Conservation (phyloP, 2,329 filamentous ascomycete genomes). For the Fusarium irregulare region DNA sequence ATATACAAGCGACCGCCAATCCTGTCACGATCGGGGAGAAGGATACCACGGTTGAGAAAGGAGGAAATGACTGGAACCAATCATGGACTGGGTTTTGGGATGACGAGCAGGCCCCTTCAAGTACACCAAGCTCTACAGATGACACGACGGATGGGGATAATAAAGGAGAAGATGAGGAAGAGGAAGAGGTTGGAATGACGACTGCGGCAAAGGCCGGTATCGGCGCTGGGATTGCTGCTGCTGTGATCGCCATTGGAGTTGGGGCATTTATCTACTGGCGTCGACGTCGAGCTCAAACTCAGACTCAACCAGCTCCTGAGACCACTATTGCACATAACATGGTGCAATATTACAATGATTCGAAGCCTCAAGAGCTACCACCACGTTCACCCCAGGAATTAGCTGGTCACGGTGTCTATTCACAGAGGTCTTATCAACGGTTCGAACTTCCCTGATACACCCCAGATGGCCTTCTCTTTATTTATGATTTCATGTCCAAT, state of each 20-base stretch:
- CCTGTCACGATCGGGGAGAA: background rate
- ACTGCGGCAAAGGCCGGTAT: background rate
- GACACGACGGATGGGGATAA: background rate
- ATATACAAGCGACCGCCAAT: background rate
- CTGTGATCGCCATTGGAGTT: background rate
- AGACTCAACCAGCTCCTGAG: background rate
- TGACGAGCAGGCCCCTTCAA: background rate
- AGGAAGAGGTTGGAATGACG: background rate
- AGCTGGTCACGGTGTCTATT: background rate
- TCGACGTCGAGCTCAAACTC: background rate
- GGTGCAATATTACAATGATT: background rate
- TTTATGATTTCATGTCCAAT: no score
- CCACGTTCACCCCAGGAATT: background rate
- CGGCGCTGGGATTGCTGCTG: background rate
- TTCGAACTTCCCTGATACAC: background rate
- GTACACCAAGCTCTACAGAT: background rate
- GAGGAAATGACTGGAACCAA: conserved; percentile 27
- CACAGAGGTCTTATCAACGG: background rate
- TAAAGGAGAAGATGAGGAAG: background rate
- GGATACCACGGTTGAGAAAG: conserved; percentile 11
- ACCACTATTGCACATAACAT: background rate
- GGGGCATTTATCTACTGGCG: background rate
- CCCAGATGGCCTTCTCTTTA: background rate
- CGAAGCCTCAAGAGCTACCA: background rate
- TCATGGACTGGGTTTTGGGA: conserved; percentile 28